Conservation (phyloP, 495 filamentous ascomycete genomes). For the Xylaria venustula region DNA sequence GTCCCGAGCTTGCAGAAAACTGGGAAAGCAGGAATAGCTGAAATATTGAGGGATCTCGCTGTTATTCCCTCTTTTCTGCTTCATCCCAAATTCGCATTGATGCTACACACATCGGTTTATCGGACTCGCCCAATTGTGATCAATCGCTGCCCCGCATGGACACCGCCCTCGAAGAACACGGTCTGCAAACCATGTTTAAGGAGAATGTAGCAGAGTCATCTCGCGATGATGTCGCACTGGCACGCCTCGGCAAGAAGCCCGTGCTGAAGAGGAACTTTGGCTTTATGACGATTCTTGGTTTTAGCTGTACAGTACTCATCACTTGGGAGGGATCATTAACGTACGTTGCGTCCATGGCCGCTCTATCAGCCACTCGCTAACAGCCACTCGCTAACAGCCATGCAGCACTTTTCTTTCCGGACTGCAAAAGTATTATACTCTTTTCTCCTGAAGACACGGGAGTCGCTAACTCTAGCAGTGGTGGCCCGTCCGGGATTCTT, state of each 20-base stretch:
- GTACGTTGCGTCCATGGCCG: slow-evolving; percentile 12
- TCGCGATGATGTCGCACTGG: slow-evolving; percentile 43
- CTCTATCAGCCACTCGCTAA: background rate
- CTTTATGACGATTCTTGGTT: slow-evolving; percentile 44
- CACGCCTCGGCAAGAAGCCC: slow-evolving; percentile 51
- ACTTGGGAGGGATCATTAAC: slow-evolving; percentile 41
- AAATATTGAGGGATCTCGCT: background rate
- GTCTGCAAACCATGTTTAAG: background rate
- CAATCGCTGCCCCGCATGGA: background rate
- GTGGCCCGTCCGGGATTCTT: slow-evolving; percentile 30
- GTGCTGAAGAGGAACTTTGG: slow-evolving; percentile 48
- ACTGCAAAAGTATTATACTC: slow-evolving; percentile 14
- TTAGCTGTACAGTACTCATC: slow-evolving; percentile 42
- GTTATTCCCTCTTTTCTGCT: background rate
- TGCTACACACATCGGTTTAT: background rate
- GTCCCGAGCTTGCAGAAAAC: background rate
- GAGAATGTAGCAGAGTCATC: background rate
- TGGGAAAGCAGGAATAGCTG: background rate
- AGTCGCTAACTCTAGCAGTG: slow-evolving; percentile 18
- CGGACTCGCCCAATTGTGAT: background rate
- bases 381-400: background rate
- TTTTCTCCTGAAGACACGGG: background rate
- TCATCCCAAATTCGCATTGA: background rate
- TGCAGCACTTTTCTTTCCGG: slow-evolving; percentile 10
- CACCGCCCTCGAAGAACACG: background rate